phyloP scores from a whole-genome alignment of 208 protist species.

The Leishmania amazonensis region DNA sequence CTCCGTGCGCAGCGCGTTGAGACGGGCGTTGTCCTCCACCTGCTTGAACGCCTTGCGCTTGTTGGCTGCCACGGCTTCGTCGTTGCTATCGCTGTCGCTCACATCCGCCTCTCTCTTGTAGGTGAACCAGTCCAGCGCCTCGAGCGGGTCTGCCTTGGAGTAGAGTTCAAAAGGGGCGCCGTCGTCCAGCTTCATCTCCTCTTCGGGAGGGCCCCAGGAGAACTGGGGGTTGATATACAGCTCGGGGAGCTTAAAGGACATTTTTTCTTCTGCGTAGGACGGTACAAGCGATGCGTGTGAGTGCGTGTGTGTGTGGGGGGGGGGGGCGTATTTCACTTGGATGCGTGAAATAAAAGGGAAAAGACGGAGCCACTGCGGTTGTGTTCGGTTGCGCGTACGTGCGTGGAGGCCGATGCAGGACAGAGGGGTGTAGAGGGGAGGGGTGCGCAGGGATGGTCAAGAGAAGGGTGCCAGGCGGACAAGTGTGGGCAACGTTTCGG shows the following conservation, averaged over 20 bases:
- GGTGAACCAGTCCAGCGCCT: conserved; percentile 58
- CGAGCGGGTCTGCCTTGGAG: conserved; percentile 60
- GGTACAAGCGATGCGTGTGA: neutral
- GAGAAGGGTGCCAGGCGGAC: neutral
- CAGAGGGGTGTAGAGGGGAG: neutral
- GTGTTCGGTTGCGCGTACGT: neutral
- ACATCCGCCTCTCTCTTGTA: conserved; percentile 29
- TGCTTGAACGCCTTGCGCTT: conserved; percentile 53
- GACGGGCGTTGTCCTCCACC: conserved; percentile 70
- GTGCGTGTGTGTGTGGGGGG: conserved; percentile 7
- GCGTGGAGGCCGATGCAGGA: neutral
- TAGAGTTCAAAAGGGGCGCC: conserved; percentile 63
- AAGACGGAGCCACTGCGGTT: neutral
- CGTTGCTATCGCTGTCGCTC: conserved; percentile 30
- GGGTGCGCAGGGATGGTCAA: neutral
- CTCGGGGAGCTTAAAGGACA: conserved; percentile 81
- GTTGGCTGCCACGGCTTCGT: conserved; percentile 33
- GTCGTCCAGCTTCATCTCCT: conserved; percentile 67
- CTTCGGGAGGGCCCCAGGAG: conserved; percentile 81
- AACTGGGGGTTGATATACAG: conserved; percentile 73
- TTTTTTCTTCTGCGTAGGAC: conserved; percentile 15
- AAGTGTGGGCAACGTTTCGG: neutral
- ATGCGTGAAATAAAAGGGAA: neutral
- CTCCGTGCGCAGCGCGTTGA: conserved; percentile 66
- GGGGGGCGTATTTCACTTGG: neutral